Evolutionary conservation across 148 eudicot genomes (phyloP).

Genomic region (Drosera capensis): DNA sequence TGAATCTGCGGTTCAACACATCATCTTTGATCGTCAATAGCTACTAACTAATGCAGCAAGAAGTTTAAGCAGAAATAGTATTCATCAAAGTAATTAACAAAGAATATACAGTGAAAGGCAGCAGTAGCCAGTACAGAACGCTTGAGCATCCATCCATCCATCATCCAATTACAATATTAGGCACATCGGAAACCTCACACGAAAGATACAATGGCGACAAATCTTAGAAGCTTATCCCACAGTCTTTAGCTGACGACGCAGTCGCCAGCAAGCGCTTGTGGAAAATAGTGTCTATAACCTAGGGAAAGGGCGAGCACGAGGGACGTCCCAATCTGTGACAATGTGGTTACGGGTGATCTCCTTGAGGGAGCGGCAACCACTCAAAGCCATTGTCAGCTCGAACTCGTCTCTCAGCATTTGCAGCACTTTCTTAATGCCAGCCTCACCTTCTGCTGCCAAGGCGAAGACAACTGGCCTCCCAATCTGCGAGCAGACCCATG

Average conservation of each 20-base stretch:
- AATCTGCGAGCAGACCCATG: constrained; percentile 26
- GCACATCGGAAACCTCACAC: background rate
- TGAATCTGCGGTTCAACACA: too few species aligned
- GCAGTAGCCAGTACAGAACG: constrained; percentile 4
- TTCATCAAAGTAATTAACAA: too few species aligned
- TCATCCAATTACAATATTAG: background rate
- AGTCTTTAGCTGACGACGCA: background rate
- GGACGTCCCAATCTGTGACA: constrained; percentile 65
- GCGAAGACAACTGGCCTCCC: constrained; percentile 87
- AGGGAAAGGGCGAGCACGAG: constrained; percentile 26
- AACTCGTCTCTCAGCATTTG: constrained; percentile 86
- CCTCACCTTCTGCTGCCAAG: constrained; percentile 92
- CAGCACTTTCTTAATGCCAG: constrained; percentile 73
- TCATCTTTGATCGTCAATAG: too few species aligned
- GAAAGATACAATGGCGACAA: background rate
- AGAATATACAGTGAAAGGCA: constrained; percentile 3
- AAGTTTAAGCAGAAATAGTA: too few species aligned
- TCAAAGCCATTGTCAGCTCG: constrained; percentile 88
- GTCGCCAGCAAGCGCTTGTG: background rate
- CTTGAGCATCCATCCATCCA: background rate
- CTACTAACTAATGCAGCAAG: too few species aligned
- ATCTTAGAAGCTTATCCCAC: background rate
- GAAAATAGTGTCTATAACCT: constrained; percentile 20
- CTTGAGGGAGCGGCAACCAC: constrained; percentile 65
- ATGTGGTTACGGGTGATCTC: constrained; percentile 80